Evolutionary conservation across 441 rosid genomes (phyloP).

Genomic region (Corymbia citriodora): DNA sequence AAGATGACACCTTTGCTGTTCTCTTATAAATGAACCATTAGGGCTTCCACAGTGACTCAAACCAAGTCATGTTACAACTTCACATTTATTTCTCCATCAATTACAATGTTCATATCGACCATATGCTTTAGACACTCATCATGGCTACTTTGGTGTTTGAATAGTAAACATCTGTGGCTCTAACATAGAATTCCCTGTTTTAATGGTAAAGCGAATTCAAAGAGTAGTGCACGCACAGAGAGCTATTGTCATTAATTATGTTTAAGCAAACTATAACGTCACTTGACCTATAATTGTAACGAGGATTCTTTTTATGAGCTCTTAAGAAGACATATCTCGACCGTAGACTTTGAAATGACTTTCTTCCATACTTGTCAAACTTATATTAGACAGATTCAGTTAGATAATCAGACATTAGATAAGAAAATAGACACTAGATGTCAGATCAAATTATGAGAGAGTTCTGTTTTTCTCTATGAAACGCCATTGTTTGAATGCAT

Average conservation of each 20-base stretch:
- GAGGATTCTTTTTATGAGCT: neutral
- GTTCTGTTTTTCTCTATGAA: neutral
- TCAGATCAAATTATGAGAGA: neutral
- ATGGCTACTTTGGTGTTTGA: neutral
- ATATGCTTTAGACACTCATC: neutral
- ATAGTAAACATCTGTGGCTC: neutral
- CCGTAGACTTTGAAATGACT: neutral
- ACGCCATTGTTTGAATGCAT: neutral
- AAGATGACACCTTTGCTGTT: neutral
- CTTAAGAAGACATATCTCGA: neutral
- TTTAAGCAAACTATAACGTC: neutral
- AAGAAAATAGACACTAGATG: neutral
- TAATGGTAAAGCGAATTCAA: neutral
- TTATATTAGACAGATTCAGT: neutral
- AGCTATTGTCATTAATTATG: neutral
- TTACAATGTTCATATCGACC: neutral
- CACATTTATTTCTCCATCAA: neutral
- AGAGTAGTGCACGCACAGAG: accelerated
- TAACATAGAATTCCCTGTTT: neutral
- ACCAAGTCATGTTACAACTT: neutral
- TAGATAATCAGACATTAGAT: neutral
- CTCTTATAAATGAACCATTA: neutral
- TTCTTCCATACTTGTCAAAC: neutral
- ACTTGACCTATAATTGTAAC: neutral
- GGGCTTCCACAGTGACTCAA: neutral